Conservation (phyloP, 192 early-diverging fungal species). For the Obelidium mucronatum region DNA sequence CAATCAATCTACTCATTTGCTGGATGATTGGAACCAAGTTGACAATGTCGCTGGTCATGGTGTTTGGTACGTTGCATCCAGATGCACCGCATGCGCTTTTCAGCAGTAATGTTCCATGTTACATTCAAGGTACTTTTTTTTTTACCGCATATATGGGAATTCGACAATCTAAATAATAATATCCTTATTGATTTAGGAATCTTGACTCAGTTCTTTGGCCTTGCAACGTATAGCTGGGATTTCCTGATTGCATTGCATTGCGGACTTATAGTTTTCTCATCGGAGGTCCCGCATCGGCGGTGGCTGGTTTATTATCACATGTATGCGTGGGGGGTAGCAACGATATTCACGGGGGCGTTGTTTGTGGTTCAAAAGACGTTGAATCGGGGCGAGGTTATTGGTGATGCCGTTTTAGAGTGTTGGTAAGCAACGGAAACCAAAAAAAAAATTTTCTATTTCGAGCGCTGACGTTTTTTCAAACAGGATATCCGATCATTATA, state of each 20-base stretch:
- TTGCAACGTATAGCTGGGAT: slow-evolving; percentile 6
- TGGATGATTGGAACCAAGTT: not conserved
- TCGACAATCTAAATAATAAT: not conserved
- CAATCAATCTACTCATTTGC: not conserved
- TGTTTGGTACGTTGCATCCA: not conserved
- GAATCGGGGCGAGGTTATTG: not conserved
- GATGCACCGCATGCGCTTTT: not conserved
- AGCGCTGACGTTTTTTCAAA: not conserved
- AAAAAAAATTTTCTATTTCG: not conserved
- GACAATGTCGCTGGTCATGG: not conserved
- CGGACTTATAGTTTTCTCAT: not conserved
- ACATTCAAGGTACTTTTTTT: not conserved
- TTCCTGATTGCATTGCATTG: slow-evolving; percentile 9
- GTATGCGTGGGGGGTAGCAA: not conserved
- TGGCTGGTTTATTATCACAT: not conserved
- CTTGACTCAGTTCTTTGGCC: not conserved
- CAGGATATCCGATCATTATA: not conserved
- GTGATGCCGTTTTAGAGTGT: slow-evolving; percentile 5
- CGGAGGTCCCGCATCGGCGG: not conserved
- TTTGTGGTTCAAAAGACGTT: not conserved
- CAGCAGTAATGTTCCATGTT: no score
- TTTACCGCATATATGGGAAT: not conserved
- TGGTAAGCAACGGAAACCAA: not conserved
- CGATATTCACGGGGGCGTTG: not conserved
- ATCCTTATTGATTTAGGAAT: not conserved